Evolutionary conservation across 2,329 filamentous ascomycete species (phyloP).

Genomic region (Beauveria sp.): DNA sequence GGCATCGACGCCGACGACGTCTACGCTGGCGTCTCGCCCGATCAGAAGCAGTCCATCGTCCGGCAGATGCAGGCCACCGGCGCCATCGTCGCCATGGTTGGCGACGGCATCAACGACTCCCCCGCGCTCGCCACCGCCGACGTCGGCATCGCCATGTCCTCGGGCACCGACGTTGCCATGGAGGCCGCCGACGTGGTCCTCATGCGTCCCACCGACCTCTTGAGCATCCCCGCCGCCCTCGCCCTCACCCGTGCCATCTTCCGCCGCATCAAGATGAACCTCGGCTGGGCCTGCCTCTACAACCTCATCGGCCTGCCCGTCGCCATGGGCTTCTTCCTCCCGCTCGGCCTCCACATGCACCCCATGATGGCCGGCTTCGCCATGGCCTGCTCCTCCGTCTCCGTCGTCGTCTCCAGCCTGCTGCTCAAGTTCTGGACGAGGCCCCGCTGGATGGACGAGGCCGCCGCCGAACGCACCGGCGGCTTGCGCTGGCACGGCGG

Average conservation of each 20-base stretch:
- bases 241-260: conserved; percentile 81
- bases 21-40: conserved; percentile 79
- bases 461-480: conserved; percentile 50
- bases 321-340: conserved; percentile 93
- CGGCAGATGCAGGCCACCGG: conserved; percentile 66
- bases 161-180: conserved; percentile 94
- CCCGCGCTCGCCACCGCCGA: conserved; percentile 89
- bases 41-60: conserved; percentile 85
- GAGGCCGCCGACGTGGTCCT: conserved; percentile 94
- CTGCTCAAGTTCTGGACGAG: conserved; percentile 81
- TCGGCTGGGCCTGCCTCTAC: conserved; percentile 89
- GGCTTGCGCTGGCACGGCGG: conserved; percentile 35
- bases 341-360: conserved; percentile 78
- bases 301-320: conserved; percentile 88
- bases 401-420: conserved; percentile 77
- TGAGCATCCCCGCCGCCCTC: conserved; percentile 85
- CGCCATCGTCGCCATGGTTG: conserved; percentile 88
- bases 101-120: conserved; percentile 97
- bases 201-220: conserved; percentile 85
- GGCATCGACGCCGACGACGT: conserved; percentile 72
- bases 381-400: conserved; percentile 87
- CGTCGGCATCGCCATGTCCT: conserved; percentile 86
- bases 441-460: conserved; percentile 79
- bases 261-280: conserved; percentile 84
- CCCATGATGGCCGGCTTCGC: conserved; percentile 92